Evolutionary conservation across 192 early-diverging fungal species (phyloP).

Genomic region (Coemansia asiatica): DNA sequence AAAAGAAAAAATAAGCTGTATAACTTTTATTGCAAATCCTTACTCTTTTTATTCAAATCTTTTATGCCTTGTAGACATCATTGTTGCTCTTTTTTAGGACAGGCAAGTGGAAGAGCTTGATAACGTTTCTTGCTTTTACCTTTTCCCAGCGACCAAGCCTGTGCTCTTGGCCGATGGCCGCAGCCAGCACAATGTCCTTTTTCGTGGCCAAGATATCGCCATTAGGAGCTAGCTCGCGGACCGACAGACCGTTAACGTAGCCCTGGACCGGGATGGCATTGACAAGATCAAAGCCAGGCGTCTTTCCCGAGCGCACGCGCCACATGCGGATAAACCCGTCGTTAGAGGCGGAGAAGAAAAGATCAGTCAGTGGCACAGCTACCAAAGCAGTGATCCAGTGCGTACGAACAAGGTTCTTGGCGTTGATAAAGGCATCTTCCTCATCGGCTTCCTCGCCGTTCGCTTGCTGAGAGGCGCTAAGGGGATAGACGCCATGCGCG

Average conservation of each 20-base stretch:
- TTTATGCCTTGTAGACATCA: too few species aligned
- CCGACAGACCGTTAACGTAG: constrained; percentile 56
- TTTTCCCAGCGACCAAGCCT: constrained; percentile 87
- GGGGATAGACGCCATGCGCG: constrained; percentile 71
- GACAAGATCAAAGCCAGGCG: constrained; percentile 53
- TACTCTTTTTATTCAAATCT: too few species aligned
- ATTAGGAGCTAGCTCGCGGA: constrained; percentile 23
- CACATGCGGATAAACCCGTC: constrained; percentile 88
- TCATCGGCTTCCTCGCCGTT: background rate
- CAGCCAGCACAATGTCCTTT: constrained; percentile 57
- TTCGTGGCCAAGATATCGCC: constrained; percentile 14
- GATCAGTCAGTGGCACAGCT: constrained; percentile 77
- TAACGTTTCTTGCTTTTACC: constrained; percentile 74
- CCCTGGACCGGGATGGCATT: constrained; percentile 64
- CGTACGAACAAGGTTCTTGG: constrained; percentile 25
- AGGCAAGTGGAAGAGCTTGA: constrained; percentile 67
- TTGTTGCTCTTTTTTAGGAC: too few species aligned
- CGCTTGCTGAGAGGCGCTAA: background rate
- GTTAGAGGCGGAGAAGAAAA: constrained; percentile 87
- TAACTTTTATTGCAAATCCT: too few species aligned
- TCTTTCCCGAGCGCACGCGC: constrained; percentile 73
- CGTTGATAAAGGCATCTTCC: background rate
- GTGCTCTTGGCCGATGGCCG: constrained; percentile 87
- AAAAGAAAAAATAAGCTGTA: too few species aligned
- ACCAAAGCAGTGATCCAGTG: constrained; percentile 90